Evolutionary conservation across 306 rosid species (phyloP), one percentile per base, ranked within the genome.

Genomic region (Casuarina cunninghamiana): DNA sequence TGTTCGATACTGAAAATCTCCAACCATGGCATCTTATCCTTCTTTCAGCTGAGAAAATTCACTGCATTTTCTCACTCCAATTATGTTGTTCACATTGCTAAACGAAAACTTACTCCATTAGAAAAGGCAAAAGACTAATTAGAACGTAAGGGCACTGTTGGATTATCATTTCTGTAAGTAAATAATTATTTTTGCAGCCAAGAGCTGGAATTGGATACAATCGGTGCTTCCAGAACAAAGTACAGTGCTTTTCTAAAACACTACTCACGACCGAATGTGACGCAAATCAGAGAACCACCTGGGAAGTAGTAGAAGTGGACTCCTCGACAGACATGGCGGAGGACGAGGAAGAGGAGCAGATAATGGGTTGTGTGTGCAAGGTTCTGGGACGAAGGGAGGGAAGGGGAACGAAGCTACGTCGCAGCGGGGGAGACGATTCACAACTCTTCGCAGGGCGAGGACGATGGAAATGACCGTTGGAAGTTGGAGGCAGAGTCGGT

Each of bases 221-320:
- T 16, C 2, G 8, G n/a, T 15, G 19, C 19, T 53, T 53, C 2
- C 2, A 17, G 16, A 53, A 19, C n/a, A 53, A 46, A 53, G 19
- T 1, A 16, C 19, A 53, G 8, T 9, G 57, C 57, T 53, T 53
- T 2, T 53, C 4, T 1, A 2, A 5, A 53, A 53, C 57, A 3
- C 19, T 17, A 1, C 21, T 0, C 2, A 6, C 3, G 3, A 53
- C 5, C 6, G 6, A 5, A 4, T 0, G 57, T 53, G 19, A 53
- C 19, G 6, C 57, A 53, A 53, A 15, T n/a, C 75, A 37, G 45
- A 41, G 37, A 53, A 16, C 26, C 19, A 94, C 97, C 98, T 89
- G 92, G 73, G 89, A 86, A 71, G 63, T 38, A 69, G 60, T 42
- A 53, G 91, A 80, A 88, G 61, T 35, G 69, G 90, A 78, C 42